These are phyloP conservation scores for Amanita exitialis DNA, from an alignment of 768 basidiomycete genomes.

Conservation along the genomic window DNA sequence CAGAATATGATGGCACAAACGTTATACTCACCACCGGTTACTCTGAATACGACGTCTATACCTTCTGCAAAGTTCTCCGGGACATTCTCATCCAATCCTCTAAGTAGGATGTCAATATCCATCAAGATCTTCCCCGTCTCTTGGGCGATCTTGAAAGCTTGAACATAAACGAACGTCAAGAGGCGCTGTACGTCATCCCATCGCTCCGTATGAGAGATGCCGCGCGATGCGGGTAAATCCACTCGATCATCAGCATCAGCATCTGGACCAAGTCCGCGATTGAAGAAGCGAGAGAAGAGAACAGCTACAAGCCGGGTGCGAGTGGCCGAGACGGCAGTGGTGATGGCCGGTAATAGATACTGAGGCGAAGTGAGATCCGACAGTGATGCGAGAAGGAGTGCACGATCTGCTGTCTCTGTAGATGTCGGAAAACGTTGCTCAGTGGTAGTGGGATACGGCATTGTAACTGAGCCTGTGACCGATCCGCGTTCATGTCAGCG, in stretches of 20 bases:
- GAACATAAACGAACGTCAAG: slow-evolving; percentile 77
- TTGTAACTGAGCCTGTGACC: background rate
- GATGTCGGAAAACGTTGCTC: slow-evolving; percentile 12
- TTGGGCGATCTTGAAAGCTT: slow-evolving; percentile 70
- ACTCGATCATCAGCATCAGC: slow-evolving; percentile 5
- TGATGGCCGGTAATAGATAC: slow-evolving; percentile 46
- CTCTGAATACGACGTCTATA: slow-evolving; percentile 36
- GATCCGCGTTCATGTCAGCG: too few species aligned
- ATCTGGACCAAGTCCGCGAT: slow-evolving; percentile 15
- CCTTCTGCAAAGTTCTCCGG: slow-evolving; percentile 30
- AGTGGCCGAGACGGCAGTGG: slow-evolving; percentile 37
- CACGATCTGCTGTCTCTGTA: slow-evolving; percentile 14
- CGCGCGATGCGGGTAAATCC: slow-evolving; percentile 15
- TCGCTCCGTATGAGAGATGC: slow-evolving; percentile 30
- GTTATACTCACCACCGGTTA: slow-evolving; percentile 32
- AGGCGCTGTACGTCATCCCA: slow-evolving; percentile 71
- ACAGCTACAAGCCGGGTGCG: slow-evolving; percentile 46
- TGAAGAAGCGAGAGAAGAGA: slow-evolving; percentile 56
- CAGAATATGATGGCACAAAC: background rate
- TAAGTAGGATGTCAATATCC: slow-evolving; percentile 69
- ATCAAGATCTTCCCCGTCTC: slow-evolving; percentile 59
- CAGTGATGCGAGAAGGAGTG: slow-evolving; percentile 47
- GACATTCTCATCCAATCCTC: slow-evolving; percentile 38
- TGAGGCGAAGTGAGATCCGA: slow-evolving; percentile 39
- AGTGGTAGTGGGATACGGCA: background rate